A percentile compares a stretch with the other conserved stretches of the same genome.
Conservation (phyloP, 768 basidiomycete species). For the Kwoniella bestiolae region DNA sequence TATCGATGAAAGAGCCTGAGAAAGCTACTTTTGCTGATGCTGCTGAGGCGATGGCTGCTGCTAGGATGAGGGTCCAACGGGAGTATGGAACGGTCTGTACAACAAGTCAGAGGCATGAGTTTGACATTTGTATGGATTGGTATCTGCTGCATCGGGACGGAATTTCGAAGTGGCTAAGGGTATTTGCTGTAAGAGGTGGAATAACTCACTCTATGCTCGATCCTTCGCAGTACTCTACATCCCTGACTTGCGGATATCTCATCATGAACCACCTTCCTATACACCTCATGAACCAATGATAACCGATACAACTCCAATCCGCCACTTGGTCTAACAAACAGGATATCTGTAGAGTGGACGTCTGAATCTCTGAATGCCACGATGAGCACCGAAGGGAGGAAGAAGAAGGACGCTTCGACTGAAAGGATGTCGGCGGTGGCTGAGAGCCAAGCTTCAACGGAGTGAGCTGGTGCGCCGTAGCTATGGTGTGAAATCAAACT, state of each 20-base stretch:
- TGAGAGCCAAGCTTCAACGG: slow-evolving; percentile 46
- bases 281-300: slow-evolving; percentile 46
- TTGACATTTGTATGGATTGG: too few species aligned
- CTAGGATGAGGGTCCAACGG: slow-evolving; percentile 28
- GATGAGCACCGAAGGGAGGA: slow-evolving; percentile 47
- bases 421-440: slow-evolving; percentile 44
- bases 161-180: too few species aligned
- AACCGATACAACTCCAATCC: slow-evolving; percentile 48
- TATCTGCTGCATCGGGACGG: too few species aligned
- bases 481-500: too few species aligned
- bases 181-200: too few species aligned
- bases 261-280: slow-evolving; percentile 47
- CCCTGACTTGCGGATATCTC: slow-evolving; percentile 48
- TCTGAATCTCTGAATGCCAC: slow-evolving; percentile 48
- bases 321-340: slow-evolving; percentile 43
- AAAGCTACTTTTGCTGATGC: slow-evolving; percentile 44
- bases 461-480: slow-evolving; percentile 49
- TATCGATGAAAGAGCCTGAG: slow-evolving; percentile 48
- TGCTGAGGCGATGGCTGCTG: slow-evolving; percentile 41
- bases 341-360: slow-evolving; percentile 46
- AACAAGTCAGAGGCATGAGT: too few species aligned
- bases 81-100: slow-evolving; percentile 36
- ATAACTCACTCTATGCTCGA: slow-evolving; percentile 34
- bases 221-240: slow-evolving; percentile 40
- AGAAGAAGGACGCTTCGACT: slow-evolving; percentile 49